Conservation (phyloP, 2,329 filamentous ascomycete species). For the Colletotrichum horii region DNA sequence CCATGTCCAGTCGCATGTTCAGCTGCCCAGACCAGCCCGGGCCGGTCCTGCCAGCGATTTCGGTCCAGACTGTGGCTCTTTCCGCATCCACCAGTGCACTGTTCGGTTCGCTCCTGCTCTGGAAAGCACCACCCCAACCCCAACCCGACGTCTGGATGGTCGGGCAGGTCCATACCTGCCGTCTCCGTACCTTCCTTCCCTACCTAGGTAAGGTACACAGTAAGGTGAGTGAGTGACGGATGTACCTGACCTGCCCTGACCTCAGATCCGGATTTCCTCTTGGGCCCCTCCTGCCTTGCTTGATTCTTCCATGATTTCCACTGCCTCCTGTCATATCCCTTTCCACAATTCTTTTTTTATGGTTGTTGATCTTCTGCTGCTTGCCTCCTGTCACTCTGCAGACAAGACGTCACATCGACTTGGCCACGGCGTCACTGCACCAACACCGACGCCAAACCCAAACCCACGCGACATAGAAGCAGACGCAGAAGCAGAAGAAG, state of each 20-base stretch:
- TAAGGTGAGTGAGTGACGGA: too few species aligned
- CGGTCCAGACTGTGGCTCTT: not conserved
- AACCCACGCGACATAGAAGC: not conserved
- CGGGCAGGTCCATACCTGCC: not conserved
- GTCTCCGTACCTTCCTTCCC: too few species aligned
- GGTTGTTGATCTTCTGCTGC: not conserved
- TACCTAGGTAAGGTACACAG: too few species aligned
- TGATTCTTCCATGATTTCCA: slow-evolving; percentile 3
- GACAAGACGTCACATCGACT: slow-evolving; percentile 18
- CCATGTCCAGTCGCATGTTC: not conserved
- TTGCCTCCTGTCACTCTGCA: not conserved
- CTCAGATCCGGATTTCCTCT: not conserved
- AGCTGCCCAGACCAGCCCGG: not conserved
- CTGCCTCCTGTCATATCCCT: not conserved
- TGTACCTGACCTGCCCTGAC: not conserved
- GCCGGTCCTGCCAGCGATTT: slow-evolving; percentile 11
- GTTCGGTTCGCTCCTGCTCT: not conserved
- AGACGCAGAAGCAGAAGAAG: not conserved
- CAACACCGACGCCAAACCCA: not conserved
- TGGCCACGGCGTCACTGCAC: not conserved
- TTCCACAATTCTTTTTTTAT: not conserved
- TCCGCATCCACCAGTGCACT: not conserved
- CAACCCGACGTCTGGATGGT: not conserved
- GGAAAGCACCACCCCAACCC: not conserved
- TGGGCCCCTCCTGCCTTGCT: slow-evolving; percentile 14